Base-by-base conservation (phyloP, 148 eudicot species). In the Agrostemma githago region DNA sequence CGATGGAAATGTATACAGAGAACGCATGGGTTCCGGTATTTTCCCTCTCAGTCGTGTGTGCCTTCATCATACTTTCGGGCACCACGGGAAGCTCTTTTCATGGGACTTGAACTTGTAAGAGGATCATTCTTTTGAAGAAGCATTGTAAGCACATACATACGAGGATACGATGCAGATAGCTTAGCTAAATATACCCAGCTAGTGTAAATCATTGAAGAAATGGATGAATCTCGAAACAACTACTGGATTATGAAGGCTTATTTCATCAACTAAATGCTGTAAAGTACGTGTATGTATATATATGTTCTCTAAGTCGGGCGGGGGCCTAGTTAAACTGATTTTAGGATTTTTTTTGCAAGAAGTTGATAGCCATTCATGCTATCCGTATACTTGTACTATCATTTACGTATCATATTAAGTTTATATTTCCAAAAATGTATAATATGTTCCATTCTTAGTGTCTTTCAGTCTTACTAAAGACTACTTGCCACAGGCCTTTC, bases 1-100 rank as follows among this genome's bases (percentile, higher is more conserved):
- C 99, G 16, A 96, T 92, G 96, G 99, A 96, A 78, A 92, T 92
- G 97, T 96, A 92, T 74, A 89, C 99, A 12, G 99, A 96, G 56
- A 86, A 89, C 80, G 90, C 99, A 6, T 96, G 96, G 97, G 92
- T 96, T 70, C 88, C 99, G 1, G 99, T 96, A 38, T 85, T 92
- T 85, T 96, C 99, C 34, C 97, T 96, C 21, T 96, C 99, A 2
- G 94, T 96, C 3, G 99, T 96, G 26, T 96, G 99, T 53, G 97
- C 99, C 10, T 96, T 96, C 86, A 96, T 96, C 77, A 92, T 96
- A 62, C 89, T 96, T 54, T 89, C 99, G 4, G 87, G 96, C 43
- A 90, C 97, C 26, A 85, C 97, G 12, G 85, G 79, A 57, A 87
- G 77, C 82, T 73, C 90, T 10, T 80, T 82, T 34, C 94, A 84